A percentile compares a stretch with the other conserved stretches of the same genome.
phyloP scores from a whole-genome alignment of 2,329 filamentous ascomycete genomes.

The Amylocarpus encephaloides region DNA sequence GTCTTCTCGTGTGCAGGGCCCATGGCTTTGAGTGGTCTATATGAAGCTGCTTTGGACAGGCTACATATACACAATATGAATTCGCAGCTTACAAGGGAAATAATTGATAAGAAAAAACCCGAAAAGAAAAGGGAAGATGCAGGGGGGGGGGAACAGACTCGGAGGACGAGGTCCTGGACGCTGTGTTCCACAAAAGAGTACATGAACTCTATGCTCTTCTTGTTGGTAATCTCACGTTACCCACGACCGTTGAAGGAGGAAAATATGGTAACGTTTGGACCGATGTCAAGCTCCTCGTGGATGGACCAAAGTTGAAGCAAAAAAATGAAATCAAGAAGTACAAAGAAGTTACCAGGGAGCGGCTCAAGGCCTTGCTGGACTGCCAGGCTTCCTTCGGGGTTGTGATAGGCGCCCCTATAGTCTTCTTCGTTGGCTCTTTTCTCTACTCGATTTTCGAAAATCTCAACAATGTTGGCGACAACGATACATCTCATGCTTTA shows the following conservation, averaged over 20 bases:
- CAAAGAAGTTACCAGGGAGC: background rate
- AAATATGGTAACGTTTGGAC: background rate
- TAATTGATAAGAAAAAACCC: too few relatives aligned
- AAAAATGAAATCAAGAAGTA: background rate
- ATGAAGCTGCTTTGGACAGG: conserved; percentile 12
- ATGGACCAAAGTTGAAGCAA: background rate
- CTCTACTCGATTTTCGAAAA: conserved; percentile 11
- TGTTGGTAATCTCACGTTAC: conserved; percentile 10
- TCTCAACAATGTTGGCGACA: conserved; percentile 9
- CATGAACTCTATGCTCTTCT: conserved; percentile 10
- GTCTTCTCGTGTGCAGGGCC: conserved; percentile 10
- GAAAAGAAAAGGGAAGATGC: too few relatives aligned
- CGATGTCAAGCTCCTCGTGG: background rate
- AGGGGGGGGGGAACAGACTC: too few relatives aligned
- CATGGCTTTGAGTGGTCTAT: conserved; percentile 16
- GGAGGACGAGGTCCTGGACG: background rate
- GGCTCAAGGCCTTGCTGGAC: conserved; percentile 6
- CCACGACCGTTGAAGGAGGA: background rate
- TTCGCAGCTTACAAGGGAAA: background rate
- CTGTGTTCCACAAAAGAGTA: conserved; percentile 3
- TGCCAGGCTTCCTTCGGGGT: conserved; percentile 12
- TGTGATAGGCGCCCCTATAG: conserved; percentile 18
- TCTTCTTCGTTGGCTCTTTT: conserved; percentile 21
- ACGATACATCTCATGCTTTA: conserved; percentile 15
- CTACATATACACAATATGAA: conserved; percentile 3